A percentile compares a stretch with the other conserved stretches of the same genome.
Evolutionary conservation across 2,329 filamentous ascomycete genomes (phyloP).

Genomic region (Dendryphion nanum): DNA sequence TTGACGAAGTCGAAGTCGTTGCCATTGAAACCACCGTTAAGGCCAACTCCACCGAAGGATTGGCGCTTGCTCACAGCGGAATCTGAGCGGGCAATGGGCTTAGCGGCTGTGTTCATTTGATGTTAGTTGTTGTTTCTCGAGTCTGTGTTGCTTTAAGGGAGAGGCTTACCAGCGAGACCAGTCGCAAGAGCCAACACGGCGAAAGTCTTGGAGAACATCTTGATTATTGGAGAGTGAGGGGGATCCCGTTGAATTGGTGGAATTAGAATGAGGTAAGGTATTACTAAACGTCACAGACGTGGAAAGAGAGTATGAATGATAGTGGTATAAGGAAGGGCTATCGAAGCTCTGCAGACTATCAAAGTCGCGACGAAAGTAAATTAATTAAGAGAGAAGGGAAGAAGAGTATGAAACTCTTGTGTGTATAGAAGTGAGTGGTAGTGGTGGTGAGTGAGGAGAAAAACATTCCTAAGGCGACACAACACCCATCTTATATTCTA

Average conservation of each 20-base stretch:
- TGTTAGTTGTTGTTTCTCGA: conserved; percentile 9
- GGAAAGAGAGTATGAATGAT: too few species aligned
- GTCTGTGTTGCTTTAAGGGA: not conserved
- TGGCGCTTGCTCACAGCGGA: conserved; percentile 12
- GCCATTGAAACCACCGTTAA: conserved; percentile 16
- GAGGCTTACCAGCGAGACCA: conserved; percentile 32
- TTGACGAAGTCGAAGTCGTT: conserved; percentile 29
- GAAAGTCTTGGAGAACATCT: conserved; percentile 30
- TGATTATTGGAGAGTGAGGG: conserved; percentile 8
- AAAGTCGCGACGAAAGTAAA: conserved; percentile 29
- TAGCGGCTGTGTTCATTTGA: conserved; percentile 20
- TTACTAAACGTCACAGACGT: conserved; percentile 34
- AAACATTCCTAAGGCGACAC: conserved; percentile 8
- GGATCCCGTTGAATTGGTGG: conserved; percentile 9
- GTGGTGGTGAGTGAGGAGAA: conserved; percentile 19
- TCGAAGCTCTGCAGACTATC: conserved; percentile 29
- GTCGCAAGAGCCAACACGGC: conserved; percentile 29
- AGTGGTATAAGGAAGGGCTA: conserved; percentile 16
- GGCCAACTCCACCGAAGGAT: conserved; percentile 13
- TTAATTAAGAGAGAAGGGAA: conserved; percentile 18
- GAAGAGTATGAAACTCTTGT: conserved; percentile 12
- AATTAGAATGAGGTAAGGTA: conserved; percentile 21
- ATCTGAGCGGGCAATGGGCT: conserved; percentile 19
- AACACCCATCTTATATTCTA: conserved; percentile 26
- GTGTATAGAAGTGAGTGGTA: conserved; percentile 5